Evolutionary conservation across 129 eudicot genomes (phyloP), one percentile per base, ranked within the genome.

Genomic region (Scalesia atractyloides): DNA sequence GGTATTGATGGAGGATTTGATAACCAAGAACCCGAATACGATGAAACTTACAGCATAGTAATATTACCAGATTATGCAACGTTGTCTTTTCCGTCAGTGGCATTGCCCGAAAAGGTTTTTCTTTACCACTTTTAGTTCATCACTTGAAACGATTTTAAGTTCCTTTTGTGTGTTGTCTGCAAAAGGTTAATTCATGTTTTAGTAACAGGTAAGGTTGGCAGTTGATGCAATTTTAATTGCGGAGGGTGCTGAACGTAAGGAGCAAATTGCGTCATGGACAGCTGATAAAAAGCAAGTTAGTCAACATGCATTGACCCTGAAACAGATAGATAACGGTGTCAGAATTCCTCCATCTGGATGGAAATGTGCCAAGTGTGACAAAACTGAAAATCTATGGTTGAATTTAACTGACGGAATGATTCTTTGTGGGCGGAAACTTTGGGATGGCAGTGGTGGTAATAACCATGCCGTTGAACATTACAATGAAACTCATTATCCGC

Each of bases 401-500:
- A 92, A 92, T 76, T 81, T 92, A 63, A 89, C 92, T 15, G 98
- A 92, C 78, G 96, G 98, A 73, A 83, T 89, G 83, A 92, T 92
- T 61, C 88, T 89, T 2, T 92, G 98, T 73, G 98, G 98, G 19
- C 81, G 98, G 76, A 89, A 67, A 77, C 83, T 84, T 75, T 92
- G 98, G 98, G 98, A 89, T 73, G 98, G 98, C 39, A 92, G 73
- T 76, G 98, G 98, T 57, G 98, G 98, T 66, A 92, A 92, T 79
- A 82, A 92, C 74, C 98, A 92, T 85, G 98, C 98, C 11, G 74
- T 92, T 77, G 89, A 80, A 66, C 89, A 92, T 82, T 92, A 78
- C 18, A 83, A 81, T 56, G 89, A 73, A 53, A 85, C 98, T 5
- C 74, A 66, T 11, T 85, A 81, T 82, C 98, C 98, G 64, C 95